These are phyloP conservation scores for Monosporascus sp. DNA, from an alignment of 2,329 filamentous ascomycete genomes.

Conservation along the genomic window DNA sequence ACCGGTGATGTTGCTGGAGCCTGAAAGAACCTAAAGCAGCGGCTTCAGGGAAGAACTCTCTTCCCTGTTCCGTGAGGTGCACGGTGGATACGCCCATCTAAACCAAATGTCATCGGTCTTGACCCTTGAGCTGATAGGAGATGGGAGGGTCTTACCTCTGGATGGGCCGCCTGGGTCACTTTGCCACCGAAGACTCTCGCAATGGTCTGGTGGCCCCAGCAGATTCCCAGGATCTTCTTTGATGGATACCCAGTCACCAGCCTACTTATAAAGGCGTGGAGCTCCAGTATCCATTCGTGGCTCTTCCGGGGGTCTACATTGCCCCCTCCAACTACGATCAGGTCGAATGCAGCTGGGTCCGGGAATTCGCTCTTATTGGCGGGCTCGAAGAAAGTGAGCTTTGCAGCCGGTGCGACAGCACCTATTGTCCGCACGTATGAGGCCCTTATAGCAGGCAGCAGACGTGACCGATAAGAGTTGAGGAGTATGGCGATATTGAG, in stretches of 20 bases:
- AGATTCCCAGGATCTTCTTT: slow-evolving; percentile 38
- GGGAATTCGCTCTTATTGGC: slow-evolving; percentile 32
- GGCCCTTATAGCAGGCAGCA: slow-evolving; percentile 29
- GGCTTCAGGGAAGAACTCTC: slow-evolving; percentile 30
- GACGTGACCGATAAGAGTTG: slow-evolving; percentile 33
- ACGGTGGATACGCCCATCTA: slow-evolving; percentile 33
- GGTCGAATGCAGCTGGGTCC: slow-evolving; percentile 33
- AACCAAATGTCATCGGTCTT: background rate
- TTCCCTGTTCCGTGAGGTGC: slow-evolving; percentile 32
- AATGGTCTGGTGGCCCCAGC: slow-evolving; percentile 43
- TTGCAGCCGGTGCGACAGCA: slow-evolving; percentile 23
- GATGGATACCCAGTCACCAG: slow-evolving; percentile 25
- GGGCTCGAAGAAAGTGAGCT: slow-evolving; percentile 32
- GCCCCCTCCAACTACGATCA: slow-evolving; percentile 38
- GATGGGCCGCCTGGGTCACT: slow-evolving; percentile 31
- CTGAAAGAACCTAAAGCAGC: slow-evolving; percentile 16
- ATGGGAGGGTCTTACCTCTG: slow-evolving; percentile 27
- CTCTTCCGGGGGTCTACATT: slow-evolving; percentile 36
- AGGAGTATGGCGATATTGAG: slow-evolving; percentile 32
- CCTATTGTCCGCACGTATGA: slow-evolving; percentile 31
- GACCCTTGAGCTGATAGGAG: background rate
- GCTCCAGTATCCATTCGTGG: slow-evolving; percentile 36
- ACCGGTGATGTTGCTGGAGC: slow-evolving; percentile 38
- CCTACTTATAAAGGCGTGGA: slow-evolving; percentile 34
- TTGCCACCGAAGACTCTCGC: slow-evolving; percentile 32